phyloP scores from a whole-genome alignment of 176 grass and related monocot species.

The Thalia dealbata region DNA sequence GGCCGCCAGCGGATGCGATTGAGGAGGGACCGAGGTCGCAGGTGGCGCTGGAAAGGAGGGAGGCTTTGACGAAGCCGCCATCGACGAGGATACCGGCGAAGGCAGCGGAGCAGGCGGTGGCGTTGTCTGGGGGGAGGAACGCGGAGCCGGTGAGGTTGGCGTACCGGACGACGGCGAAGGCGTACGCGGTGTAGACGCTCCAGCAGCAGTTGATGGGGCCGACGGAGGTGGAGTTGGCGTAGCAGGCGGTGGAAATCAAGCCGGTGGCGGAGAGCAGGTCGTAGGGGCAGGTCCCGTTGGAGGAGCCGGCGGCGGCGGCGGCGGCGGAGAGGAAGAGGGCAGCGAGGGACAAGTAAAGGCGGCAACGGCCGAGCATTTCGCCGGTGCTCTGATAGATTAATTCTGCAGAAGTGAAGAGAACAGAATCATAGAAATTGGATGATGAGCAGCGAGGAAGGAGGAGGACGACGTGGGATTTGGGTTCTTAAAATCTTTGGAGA shows the following conservation, averaged over 20 bases:
- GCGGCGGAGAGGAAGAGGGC: neutral
- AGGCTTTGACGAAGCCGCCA: conserved; percentile 26
- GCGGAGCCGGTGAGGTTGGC: conserved; percentile 42
- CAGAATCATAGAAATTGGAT: neutral
- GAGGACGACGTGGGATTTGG: no score
- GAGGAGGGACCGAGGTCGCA: conserved; percentile 27
- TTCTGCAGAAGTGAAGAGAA: neutral
- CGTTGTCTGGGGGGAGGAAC: conserved; percentile 21
- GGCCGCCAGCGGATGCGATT: neutral
- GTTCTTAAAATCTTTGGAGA: neutral
- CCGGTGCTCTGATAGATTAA: neutral
- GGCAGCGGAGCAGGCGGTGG: conserved; percentile 31
- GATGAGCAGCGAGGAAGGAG: neutral
- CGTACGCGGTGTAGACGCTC: conserved; percentile 45
- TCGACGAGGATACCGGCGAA: conserved; percentile 27
- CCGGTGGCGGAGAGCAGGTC: conserved; percentile 30
- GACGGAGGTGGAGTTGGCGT: conserved; percentile 36
- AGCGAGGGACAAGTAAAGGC: neutral
- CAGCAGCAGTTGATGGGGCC: conserved; percentile 53
- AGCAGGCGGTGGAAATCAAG: conserved; percentile 45
- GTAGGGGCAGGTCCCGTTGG: conserved; percentile 32
- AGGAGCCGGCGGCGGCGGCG: neutral
- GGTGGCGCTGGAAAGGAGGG: conserved; percentile 31
- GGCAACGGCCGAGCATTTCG: neutral
- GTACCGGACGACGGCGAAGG: conserved; percentile 32